Conservation (phyloP, 192 early-diverging fungal genomes). For the Backusella tarrabulga region DNA sequence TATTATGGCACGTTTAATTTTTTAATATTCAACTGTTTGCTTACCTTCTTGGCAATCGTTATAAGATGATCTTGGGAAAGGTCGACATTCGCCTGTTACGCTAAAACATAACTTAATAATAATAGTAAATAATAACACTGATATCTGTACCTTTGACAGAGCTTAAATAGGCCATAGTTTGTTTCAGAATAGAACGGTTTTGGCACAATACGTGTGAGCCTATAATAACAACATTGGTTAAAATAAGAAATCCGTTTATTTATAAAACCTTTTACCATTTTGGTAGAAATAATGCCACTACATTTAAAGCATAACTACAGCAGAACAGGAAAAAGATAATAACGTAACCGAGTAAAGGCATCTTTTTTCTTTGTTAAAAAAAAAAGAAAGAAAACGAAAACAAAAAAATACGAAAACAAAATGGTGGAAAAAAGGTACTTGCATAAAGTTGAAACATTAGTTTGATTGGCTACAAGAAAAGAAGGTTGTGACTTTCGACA, state of each 20-base stretch:
- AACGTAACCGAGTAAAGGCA: constrained; percentile 25
- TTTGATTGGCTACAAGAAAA: not conserved
- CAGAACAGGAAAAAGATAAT: constrained; percentile 27
- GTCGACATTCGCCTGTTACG: constrained; percentile 24
- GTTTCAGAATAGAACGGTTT: constrained; percentile 30
- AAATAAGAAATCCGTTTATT: not conserved
- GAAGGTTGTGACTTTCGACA: not conserved
- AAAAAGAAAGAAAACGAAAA: not conserved
- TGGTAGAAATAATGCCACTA: constrained; percentile 19
- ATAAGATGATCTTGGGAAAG: constrained; percentile 22
- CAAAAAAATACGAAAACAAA: not conserved
- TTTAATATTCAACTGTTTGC: not conserved
- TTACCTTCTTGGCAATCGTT: constrained; percentile 24
- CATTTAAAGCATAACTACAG: constrained; percentile 22
- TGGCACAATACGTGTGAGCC: constrained; percentile 21
- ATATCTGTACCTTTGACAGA: constrained; percentile 22
- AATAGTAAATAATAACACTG: not conserved
- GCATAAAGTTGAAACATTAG: constrained; percentile 5
- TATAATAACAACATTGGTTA: not conserved
- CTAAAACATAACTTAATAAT: constrained; percentile 5
- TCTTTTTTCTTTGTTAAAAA: not conserved
- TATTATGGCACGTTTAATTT: not conserved
- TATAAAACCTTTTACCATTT: constrained; percentile 15
- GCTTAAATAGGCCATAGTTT: constrained; percentile 21
- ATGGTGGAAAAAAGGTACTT: not conserved